A percentile compares a stretch with the other conserved stretches of the same genome.
Conservation (phyloP, 2,329 filamentous ascomycete species). For the Mycogone perniciosa region DNA sequence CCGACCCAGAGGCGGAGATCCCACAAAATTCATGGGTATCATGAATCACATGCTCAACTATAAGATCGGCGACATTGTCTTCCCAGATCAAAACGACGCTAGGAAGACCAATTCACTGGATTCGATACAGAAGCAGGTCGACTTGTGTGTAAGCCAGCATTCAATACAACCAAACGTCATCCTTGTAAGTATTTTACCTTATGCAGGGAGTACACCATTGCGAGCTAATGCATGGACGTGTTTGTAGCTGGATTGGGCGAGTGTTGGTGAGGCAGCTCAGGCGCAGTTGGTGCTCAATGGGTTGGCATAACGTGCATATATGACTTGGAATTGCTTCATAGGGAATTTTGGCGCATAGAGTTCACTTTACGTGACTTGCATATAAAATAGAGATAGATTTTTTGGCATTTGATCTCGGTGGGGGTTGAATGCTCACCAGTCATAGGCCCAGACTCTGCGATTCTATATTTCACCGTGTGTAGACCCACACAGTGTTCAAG, state of each 20-base stretch:
- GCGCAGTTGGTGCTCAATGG: slow-evolving; percentile 34
- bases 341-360: no score
- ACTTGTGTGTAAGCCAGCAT: slow-evolving; percentile 22
- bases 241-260: slow-evolving; percentile 38
- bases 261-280: slow-evolving; percentile 33
- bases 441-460: not conserved
- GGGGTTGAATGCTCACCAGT: not conserved
- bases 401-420: no score
- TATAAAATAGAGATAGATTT: no score
- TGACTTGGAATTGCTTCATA: no score
- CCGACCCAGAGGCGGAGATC: slow-evolving; percentile 44
- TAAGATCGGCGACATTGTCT: slow-evolving; percentile 26
- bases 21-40: slow-evolving; percentile 37
- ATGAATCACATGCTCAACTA: slow-evolving; percentile 34
- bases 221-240: slow-evolving; percentile 13
- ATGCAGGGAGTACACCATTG: not conserved
- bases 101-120: slow-evolving; percentile 29
- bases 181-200: slow-evolving; percentile 24
- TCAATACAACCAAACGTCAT: slow-evolving; percentile 25
- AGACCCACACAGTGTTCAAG: not conserved
- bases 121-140: slow-evolving; percentile 24
- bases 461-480: not conserved
- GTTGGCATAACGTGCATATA: slow-evolving; percentile 10
- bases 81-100: slow-evolving; percentile 28
- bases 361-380: no score